A percentile compares a stretch with the other conserved stretches of the same genome.
These are phyloP conservation scores for Daedaleopsis nitida DNA, from an alignment of 768 basidiomycete species.

Conservation along the genomic window DNA sequence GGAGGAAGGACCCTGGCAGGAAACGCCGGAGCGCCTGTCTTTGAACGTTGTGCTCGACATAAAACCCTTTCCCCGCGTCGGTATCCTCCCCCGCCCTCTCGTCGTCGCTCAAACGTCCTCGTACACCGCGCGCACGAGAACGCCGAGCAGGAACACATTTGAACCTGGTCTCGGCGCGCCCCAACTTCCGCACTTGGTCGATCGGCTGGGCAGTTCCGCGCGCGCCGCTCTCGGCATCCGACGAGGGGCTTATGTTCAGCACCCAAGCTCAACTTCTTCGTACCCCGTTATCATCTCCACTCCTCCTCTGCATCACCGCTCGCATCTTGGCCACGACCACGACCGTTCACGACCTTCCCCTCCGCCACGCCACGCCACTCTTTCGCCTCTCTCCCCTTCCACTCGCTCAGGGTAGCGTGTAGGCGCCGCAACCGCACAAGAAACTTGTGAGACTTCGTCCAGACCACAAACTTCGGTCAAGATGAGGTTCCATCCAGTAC, in stretches of 20 bases:
- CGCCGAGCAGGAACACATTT: slow-evolving; percentile 11
- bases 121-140: not conserved
- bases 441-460: not conserved
- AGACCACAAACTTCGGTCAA: not conserved
- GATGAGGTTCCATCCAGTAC: slow-evolving; percentile 55
- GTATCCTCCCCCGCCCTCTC: not conserved
- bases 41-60: not conserved
- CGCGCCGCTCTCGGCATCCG: slow-evolving; percentile 24
- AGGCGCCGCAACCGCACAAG: slow-evolving; percentile 5
- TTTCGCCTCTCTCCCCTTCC: not conserved
- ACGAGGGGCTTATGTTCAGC: slow-evolving; percentile 9
- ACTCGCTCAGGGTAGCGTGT: not conserved
- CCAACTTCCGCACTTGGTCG: not conserved
- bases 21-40: slow-evolving; percentile 8
- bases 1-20: slow-evolving; percentile 10
- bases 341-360: slow-evolving; percentile 14
- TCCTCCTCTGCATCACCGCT: slow-evolving; percentile 6
- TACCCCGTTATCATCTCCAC: slow-evolving; percentile 23
- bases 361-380: not conserved
- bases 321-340: slow-evolving; percentile 5
- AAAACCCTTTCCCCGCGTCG: slow-evolving; percentile 1
- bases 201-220: slow-evolving; percentile 22
- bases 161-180: slow-evolving; percentile 3
- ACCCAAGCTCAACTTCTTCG: slow-evolving; percentile 9
- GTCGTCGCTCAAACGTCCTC: not conserved